phyloP scores from a whole-genome alignment of 2,329 filamentous ascomycete species.

The Fusarium torreyae region DNA sequence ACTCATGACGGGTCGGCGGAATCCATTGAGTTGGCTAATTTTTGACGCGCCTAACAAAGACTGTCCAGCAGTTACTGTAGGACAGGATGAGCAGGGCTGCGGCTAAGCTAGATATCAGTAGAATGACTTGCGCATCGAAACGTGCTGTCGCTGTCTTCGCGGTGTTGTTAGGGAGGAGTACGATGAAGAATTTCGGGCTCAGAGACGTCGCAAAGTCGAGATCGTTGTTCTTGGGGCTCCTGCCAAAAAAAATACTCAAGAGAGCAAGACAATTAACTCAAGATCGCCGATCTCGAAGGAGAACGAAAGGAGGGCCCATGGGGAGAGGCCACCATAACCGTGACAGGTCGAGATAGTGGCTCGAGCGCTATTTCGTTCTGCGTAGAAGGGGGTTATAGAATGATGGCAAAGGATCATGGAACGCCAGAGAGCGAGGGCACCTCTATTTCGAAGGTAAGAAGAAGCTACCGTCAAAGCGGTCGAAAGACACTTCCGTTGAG shows the following conservation, averaged over 20 bases:
- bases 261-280: slow-evolving; percentile 25
- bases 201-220: slow-evolving; percentile 11
- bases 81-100: neutral
- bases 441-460: too few relatives aligned
- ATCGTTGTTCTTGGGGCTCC: slow-evolving; percentile 20
- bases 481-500: neutral
- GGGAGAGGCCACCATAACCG: slow-evolving; percentile 22
- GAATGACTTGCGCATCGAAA: slow-evolving; percentile 33
- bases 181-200: slow-evolving; percentile 20
- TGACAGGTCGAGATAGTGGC: slow-evolving; percentile 32
- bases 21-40: slow-evolving; percentile 18
- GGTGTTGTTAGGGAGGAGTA: slow-evolving; percentile 13
- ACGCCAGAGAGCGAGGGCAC: neutral
- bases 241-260: slow-evolving; percentile 12
- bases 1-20: slow-evolving; percentile 27
- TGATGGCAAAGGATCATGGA: neutral
- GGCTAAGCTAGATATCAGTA: slow-evolving; percentile 7
- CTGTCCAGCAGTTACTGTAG: neutral
- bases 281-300: slow-evolving; percentile 47
- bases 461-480: neutral
- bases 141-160: slow-evolving; percentile 15
- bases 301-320: slow-evolving; percentile 29
- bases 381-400: neutral
- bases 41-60: slow-evolving; percentile 12
- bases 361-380: slow-evolving; percentile 30